Conservation (phyloP, 805 yeast species). For the Pichia californica region DNA sequence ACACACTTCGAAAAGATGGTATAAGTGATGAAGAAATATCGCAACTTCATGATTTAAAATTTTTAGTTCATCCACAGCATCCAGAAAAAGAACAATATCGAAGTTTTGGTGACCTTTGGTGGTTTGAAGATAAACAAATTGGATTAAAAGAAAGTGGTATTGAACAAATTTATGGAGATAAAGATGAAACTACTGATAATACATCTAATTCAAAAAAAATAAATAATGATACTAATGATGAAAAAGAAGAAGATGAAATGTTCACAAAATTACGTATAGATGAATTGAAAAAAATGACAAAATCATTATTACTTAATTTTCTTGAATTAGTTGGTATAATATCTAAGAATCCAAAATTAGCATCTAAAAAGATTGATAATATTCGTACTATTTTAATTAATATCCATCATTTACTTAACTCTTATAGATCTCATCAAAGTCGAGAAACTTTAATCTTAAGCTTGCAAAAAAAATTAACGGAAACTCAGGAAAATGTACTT, state of each 20-base stretch:
- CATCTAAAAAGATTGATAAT: constrained; percentile 60
- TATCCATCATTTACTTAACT: constrained; percentile 85
- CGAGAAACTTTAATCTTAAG: constrained; percentile 80
- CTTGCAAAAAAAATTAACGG: constrained; percentile 53
- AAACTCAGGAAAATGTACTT: constrained; percentile 34
- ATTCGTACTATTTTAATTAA: constrained; percentile 77
- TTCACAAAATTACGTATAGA: constrained; percentile 49
- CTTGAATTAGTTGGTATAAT: constrained; percentile 76
- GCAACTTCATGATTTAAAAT: constrained; percentile 38
- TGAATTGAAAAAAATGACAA: constrained; percentile 74
- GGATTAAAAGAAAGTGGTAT: constrained; percentile 72
- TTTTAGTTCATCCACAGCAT: constrained; percentile 56
- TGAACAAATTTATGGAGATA: constrained; percentile 53
- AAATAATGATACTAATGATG: background rate
- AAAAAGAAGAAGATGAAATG: constrained; percentile 19
- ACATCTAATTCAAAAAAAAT: background rate
- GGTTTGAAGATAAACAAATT: constrained; percentile 69
- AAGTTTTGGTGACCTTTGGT: constrained; percentile 90
- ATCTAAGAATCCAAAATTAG: constrained; percentile 62
- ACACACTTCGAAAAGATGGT: constrained; percentile 21
- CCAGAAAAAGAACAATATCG: constrained; percentile 66
- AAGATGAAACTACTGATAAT: constrained; percentile 9
- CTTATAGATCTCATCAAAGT: constrained; percentile 92
- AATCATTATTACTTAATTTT: constrained; percentile 72
- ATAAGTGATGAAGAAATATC: constrained; percentile 20